phyloP scores from a whole-genome alignment of 1,284 basidiomycete genomes.

The Trametes versicolor region DNA sequence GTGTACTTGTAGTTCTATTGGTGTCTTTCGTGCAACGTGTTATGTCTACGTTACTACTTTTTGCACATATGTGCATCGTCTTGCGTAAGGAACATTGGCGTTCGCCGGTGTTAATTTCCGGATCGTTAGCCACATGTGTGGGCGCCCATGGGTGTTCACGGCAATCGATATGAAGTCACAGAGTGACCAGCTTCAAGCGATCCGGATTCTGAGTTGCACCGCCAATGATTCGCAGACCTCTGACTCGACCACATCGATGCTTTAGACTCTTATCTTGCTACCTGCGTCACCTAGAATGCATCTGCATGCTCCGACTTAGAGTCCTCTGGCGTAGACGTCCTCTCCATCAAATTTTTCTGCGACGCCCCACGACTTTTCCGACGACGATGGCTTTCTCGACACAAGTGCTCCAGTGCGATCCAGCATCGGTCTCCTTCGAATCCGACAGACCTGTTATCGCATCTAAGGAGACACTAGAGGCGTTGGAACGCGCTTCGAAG shows the following conservation, averaged over 20 bases:
- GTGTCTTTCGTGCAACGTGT: neutral
- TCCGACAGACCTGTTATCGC: constrained; percentile 36
- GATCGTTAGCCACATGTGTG: neutral
- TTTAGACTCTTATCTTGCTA: constrained; percentile 4
- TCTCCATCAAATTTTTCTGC: neutral
- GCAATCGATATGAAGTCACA: constrained; percentile 24
- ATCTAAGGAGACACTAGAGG: constrained; percentile 37
- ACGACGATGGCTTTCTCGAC: constrained; percentile 37
- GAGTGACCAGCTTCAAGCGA: constrained; percentile 11
- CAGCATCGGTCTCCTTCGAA: constrained; percentile 40
- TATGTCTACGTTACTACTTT: neutral
- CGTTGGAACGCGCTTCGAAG: constrained; percentile 39
- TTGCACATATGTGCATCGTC: neutral
- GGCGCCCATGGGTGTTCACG: constrained; percentile 6
- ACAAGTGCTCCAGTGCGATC: constrained; percentile 40
- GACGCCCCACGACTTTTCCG: neutral
- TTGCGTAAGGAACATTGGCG: neutral
- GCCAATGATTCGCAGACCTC: neutral
- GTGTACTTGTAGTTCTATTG: constrained; percentile 4
- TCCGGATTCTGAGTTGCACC: neutral
- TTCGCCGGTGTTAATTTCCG: no score
- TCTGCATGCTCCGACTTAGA: constrained; percentile 25
- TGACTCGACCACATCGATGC: constrained; percentile 22
- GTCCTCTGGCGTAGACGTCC: constrained; percentile 22
- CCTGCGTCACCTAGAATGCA: constrained; percentile 2